Percentiles rank a stretch among this genome's conserved stretches.
Evolutionary conservation across 2,329 filamentous ascomycete species (phyloP).

Genomic region (Epichloe scottii): DNA sequence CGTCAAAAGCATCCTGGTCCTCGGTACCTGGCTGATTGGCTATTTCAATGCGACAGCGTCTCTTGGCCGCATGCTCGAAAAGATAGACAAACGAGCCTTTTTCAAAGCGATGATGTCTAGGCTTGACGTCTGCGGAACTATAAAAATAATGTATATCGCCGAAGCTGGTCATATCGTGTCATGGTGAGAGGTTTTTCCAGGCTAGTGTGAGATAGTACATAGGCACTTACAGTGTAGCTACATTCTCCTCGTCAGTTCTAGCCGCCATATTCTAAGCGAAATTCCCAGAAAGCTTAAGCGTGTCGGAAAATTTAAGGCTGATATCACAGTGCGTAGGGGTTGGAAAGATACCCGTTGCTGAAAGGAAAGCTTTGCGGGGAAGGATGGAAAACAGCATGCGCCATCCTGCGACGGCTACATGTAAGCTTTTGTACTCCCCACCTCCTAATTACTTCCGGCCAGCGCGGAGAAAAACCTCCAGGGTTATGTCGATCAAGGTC

Average conservation of each 20-base stretch:
- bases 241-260: conserved; percentile 36
- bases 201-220: background rate
- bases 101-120: conserved; percentile 70
- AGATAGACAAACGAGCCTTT: conserved; percentile 71
- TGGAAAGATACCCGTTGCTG: background rate
- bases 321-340: background rate
- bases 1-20: conserved; percentile 68
- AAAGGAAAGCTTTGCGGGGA: conserved; percentile 1
- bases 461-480: background rate
- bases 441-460: background rate
- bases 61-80: conserved; percentile 58
- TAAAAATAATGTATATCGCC: conserved; percentile 73
- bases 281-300: background rate
- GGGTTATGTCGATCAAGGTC: background rate
- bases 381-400: background rate
- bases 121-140: conserved; percentile 49
- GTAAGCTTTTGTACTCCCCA: background rate
- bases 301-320: background rate
- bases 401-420: background rate
- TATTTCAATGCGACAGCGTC: conserved; percentile 59
- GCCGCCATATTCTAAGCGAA: conserved; percentile 28
- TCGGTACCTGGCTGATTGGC: conserved; percentile 63
- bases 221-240: conserved; percentile 36
- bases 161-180: conserved; percentile 37
- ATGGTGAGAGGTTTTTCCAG: background rate